phyloP scores from a whole-genome alignment of 2,329 filamentous ascomycete species.

The Nemania sp. region DNA sequence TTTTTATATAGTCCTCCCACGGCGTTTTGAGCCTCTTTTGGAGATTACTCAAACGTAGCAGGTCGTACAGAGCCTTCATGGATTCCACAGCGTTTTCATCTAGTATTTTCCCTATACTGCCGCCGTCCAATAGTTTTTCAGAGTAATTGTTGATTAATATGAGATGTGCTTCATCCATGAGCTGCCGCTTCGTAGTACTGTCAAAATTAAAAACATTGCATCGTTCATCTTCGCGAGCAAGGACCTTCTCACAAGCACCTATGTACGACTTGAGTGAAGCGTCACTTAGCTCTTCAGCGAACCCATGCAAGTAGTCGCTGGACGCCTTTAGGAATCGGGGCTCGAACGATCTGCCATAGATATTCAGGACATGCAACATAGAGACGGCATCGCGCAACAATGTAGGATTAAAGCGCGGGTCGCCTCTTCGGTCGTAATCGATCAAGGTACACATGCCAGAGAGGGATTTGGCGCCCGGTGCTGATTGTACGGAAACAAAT shows the following conservation, averaged over 20 bases:
- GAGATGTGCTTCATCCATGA: slow-evolving; percentile 74
- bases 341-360: slow-evolving; percentile 83
- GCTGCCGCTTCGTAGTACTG: slow-evolving; percentile 75
- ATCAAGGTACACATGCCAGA: slow-evolving; percentile 77
- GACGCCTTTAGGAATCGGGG: slow-evolving; percentile 72
- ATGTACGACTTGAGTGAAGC: slow-evolving; percentile 77
- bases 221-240: slow-evolving; percentile 72
- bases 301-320: slow-evolving; percentile 67
- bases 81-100: slow-evolving; percentile 70
- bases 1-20: slow-evolving; percentile 79
- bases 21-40: slow-evolving; percentile 71
- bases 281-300: slow-evolving; percentile 68
- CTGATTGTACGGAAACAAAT: slow-evolving; percentile 45
- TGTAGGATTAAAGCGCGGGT: slow-evolving; percentile 60
- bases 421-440: slow-evolving; percentile 67
- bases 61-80: slow-evolving; percentile 75
- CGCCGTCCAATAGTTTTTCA: slow-evolving; percentile 65
- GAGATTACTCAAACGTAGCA: slow-evolving; percentile 74
- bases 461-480: slow-evolving; percentile 47
- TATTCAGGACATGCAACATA: slow-evolving; percentile 82
- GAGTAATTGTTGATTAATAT: slow-evolving; percentile 73
- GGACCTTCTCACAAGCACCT: slow-evolving; percentile 66
- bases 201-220: slow-evolving; percentile 84
- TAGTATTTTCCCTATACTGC: slow-evolving; percentile 73
- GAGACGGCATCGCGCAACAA: slow-evolving; percentile 77